Base-by-base conservation (phyloP, 1,139 yeast species). In the Geotrichum australiense region DNA sequence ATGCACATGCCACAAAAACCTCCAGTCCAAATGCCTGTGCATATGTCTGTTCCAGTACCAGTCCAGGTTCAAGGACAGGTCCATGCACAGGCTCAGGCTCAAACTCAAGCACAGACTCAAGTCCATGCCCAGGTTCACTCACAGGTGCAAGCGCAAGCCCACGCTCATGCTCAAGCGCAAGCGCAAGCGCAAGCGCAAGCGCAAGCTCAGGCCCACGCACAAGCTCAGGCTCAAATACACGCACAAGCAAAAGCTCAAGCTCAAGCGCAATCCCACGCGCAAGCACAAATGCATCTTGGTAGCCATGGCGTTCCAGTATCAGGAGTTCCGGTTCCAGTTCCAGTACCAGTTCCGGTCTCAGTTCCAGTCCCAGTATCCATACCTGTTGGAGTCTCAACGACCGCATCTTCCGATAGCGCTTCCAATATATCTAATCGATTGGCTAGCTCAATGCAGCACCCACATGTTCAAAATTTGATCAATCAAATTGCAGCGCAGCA, bases 401-500 rank as follows among this genome's bases (percentile, higher is more conserved):
- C 24, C 22, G 44, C 27, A 7, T 34, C 41, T 29, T 21, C 24
- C 11, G 47, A 22, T 11, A 43, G 37, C 7, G 31, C 36, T 29
- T 24, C 25, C 32, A 31, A 30, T 23, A 28, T 36, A 10, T 35
- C 38, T 3, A 26, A 39, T 28, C 27, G 40, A 20, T 37, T 36
- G 18, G 39, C 48, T 22, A 40, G 35, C 25, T 35, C 47, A 5
- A 37, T 44, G 38, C 50, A 44, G 41, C 51, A 42, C 37, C 59
- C 54, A 35, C 89, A 80, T 54, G 80, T 81, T 2, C 73, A 84
- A 5, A 81, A 83, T 1, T 71, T 82, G 39, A 76, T 82, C 46
- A 76, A 73, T 48, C 80, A 81, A 41, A 78, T 81, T 43, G 83
- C 79, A 52, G 68, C 73, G 15, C 81, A 80, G 54, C 75, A 82